A percentile compares a stretch with the other conserved stretches of the same genome.
These are phyloP conservation scores for Trypanosoma lewisi DNA, from an alignment of 208 protist genomes.

Conservation along the genomic window DNA sequence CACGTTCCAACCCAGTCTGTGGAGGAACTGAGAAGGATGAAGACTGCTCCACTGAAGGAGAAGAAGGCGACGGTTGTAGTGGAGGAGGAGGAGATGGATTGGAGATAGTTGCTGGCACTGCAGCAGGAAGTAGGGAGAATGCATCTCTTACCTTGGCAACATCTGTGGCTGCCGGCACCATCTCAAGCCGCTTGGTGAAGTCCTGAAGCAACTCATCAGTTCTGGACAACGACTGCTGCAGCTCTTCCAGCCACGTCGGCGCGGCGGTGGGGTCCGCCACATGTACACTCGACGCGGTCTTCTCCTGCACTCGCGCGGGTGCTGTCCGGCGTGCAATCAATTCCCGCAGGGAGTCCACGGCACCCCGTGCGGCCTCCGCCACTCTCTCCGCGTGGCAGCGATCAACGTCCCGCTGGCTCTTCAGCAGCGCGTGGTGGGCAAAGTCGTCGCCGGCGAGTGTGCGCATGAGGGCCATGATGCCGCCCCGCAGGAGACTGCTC, in stretches of 20 bases:
- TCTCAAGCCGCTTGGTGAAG: neutral
- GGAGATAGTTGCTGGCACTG: neutral
- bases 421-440: constrained; percentile 4
- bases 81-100: neutral
- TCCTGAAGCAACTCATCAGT: constrained; percentile 12
- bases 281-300: neutral
- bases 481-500: constrained; percentile 8
- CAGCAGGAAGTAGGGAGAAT: too few species aligned
- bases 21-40: neutral
- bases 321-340: neutral
- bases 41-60: neutral
- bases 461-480: constrained; percentile 24
- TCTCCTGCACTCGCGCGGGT: neutral
- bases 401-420: neutral
- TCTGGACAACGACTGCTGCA: constrained; percentile 1
- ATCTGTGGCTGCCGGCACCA: neutral
- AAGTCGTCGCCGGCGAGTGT: constrained; percentile 24
- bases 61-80: neutral
- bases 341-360: constrained; percentile 2
- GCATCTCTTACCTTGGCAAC: neutral
- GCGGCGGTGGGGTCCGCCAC: neutral
- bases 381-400: neutral
- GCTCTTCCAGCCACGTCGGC: constrained; percentile 16
- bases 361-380: neutral
- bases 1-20: neutral